Percentiles rank a stretch among this genome's conserved stretches.
phyloP scores from a whole-genome alignment of 2,329 filamentous ascomycete genomes.

The Fusarium sublunatum region DNA sequence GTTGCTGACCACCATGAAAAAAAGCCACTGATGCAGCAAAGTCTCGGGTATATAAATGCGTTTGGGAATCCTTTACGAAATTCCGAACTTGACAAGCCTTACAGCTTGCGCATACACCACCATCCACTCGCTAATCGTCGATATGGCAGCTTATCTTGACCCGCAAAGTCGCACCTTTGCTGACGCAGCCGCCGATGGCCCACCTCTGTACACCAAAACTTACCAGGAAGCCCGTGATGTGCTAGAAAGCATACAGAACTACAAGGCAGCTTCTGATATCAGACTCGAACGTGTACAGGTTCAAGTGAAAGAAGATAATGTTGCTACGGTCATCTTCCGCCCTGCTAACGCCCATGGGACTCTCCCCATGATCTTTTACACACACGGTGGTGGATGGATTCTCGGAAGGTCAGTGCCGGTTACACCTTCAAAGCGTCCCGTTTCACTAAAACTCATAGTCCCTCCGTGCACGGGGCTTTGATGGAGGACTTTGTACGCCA shows the following conservation, averaged over 20 bases:
- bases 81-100: too few relatives aligned
- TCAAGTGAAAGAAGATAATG: constrained; percentile 7
- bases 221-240: constrained; percentile 27
- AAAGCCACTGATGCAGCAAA: not conserved
- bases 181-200: constrained; percentile 6
- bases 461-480: constrained; percentile 12
- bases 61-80: too few relatives aligned
- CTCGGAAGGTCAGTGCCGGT: constrained; percentile 13
- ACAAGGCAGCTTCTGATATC: constrained; percentile 10
- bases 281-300: constrained; percentile 7
- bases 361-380: constrained; percentile 33
- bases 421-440: not conserved
- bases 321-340: constrained; percentile 10
- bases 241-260: constrained; percentile 23
- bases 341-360: constrained; percentile 2
- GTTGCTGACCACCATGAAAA: not conserved
- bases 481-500: constrained; percentile 30
- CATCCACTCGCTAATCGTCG: rapidly evolving
- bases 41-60: not conserved
- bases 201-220: constrained; percentile 25
- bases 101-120: too few relatives aligned
- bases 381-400: constrained; percentile 31
- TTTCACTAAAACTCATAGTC: constrained; percentile 3
- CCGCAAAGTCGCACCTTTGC: constrained; percentile 22
- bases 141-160: constrained; percentile 26